Evolutionary conservation across 2,329 filamentous ascomycete species (phyloP).

Genomic region (Colletotrichum tropicicola): DNA sequence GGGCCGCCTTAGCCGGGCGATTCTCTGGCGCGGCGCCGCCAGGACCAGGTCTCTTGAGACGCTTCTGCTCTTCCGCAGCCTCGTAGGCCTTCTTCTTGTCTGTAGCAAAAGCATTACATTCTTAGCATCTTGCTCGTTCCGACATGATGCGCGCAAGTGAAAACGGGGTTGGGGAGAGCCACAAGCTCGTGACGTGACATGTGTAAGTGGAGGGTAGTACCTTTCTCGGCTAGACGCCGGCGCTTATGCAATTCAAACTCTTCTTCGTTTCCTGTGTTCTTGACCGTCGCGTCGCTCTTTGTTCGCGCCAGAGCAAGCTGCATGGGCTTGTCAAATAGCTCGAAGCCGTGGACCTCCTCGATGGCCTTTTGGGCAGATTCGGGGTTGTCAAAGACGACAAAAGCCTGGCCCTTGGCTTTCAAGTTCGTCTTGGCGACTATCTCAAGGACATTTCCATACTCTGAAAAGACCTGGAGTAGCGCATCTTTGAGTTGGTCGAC

Average conservation of each 20-base stretch:
- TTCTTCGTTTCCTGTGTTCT: slow-evolving; percentile 76
- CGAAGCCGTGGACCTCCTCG: slow-evolving; percentile 91
- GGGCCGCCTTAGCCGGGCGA: slow-evolving; percentile 75
- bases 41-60: slow-evolving; percentile 69
- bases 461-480: slow-evolving; percentile 81
- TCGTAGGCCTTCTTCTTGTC: slow-evolving; percentile 84
- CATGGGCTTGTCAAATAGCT: slow-evolving; percentile 93
- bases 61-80: slow-evolving; percentile 80
- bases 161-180: background rate
- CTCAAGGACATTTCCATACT: slow-evolving; percentile 87
- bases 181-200: background rate
- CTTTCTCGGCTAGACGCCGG: slow-evolving; percentile 86
- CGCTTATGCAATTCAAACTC: slow-evolving; percentile 89
- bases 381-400: slow-evolving; percentile 87
- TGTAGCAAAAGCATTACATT: slow-evolving; percentile 36
- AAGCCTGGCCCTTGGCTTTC: slow-evolving; percentile 94
- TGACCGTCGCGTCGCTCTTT: slow-evolving; percentile 87
- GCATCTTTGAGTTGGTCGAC: slow-evolving; percentile 78
- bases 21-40: slow-evolving; percentile 53
- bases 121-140: too few relatives aligned
- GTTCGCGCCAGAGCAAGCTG: slow-evolving; percentile 83
- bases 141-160: background rate
- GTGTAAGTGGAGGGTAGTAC: slow-evolving; percentile 56
- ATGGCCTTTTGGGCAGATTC: slow-evolving; percentile 84
- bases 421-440: slow-evolving; percentile 90